Evolutionary conservation across 2,329 filamentous ascomycete genomes (phyloP).

Genomic region (Annulohypoxylon truncatum): DNA sequence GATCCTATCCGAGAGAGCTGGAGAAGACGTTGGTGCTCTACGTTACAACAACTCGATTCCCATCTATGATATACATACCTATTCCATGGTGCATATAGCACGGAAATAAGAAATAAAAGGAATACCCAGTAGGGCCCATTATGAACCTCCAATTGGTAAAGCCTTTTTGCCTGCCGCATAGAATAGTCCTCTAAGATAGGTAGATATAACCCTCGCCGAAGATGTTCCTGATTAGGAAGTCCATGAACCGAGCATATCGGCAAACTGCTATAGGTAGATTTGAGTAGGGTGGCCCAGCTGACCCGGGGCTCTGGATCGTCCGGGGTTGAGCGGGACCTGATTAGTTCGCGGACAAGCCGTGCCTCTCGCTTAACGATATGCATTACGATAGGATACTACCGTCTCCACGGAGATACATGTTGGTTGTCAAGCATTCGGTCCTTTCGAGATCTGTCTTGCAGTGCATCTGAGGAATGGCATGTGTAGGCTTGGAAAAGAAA

Average conservation of each 20-base stretch:
- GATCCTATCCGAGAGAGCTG: background rate
- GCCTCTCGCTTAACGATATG: slow-evolving; percentile 1
- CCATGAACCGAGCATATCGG: slow-evolving; percentile 4
- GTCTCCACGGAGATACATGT: background rate
- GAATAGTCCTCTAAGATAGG: background rate
- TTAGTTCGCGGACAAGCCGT: background rate
- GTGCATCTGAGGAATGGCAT: background rate
- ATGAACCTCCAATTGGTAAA: background rate
- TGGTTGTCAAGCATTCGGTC: background rate
- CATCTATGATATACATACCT: slow-evolving; percentile 12
- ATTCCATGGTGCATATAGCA: background rate
- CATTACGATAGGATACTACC: background rate
- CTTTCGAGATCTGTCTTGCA: background rate
- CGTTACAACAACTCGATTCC: background rate
- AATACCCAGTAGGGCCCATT: background rate
- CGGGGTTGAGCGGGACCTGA: background rate
- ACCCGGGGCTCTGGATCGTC: slow-evolving; percentile 2
- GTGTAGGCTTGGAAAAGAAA: background rate
- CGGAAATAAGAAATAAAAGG: background rate
- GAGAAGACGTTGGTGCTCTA: slow-evolving; percentile 7
- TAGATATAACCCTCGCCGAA: slow-evolving; percentile 6
- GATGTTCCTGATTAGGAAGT: slow-evolving; percentile 19
- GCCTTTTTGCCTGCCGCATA: background rate
- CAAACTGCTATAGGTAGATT: background rate
- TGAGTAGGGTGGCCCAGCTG: background rate